A percentile compares a stretch with the other conserved stretches of the same genome.
Conservation (phyloP, 2,329 filamentous ascomycete genomes). For the Setomelanomma holmii region DNA sequence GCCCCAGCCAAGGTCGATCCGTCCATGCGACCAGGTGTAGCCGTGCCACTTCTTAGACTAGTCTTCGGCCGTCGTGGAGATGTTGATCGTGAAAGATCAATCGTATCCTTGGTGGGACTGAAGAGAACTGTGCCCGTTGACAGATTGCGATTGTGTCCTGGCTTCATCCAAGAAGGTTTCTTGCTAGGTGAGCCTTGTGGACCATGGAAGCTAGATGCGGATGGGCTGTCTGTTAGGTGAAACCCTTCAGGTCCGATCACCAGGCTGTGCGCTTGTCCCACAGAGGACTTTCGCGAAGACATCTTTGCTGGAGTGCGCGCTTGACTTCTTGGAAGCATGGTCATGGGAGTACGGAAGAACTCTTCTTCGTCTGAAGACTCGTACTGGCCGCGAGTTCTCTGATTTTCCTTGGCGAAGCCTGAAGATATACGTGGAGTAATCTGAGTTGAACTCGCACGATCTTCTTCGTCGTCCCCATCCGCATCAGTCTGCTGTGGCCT, state of each 20-base stretch:
- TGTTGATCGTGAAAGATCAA: slow-evolving; percentile 43
- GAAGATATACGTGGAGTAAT: slow-evolving; percentile 24
- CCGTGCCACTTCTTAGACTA: slow-evolving; percentile 41
- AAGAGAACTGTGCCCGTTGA: slow-evolving; percentile 87
- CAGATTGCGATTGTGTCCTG: slow-evolving; percentile 72
- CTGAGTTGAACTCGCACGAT: slow-evolving; percentile 40
- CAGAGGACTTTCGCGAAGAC: slow-evolving; percentile 19
- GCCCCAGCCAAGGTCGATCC: slow-evolving; percentile 31
- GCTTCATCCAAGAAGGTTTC: slow-evolving; percentile 25
- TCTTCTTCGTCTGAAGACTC: slow-evolving; percentile 51
- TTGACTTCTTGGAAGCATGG: slow-evolving; percentile 39
- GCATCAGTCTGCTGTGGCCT: slow-evolving; percentile 74
- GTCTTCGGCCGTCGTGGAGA: slow-evolving; percentile 41
- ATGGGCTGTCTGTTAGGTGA: slow-evolving; percentile 8
- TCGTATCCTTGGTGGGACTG: slow-evolving; percentile 64
- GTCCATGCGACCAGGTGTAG: slow-evolving; percentile 40
- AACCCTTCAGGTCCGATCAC: neutral
- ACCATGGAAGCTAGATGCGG: slow-evolving; percentile 44
- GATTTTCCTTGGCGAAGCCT: slow-evolving; percentile 35
- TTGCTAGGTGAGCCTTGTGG: slow-evolving; percentile 39
- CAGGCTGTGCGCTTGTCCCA: neutral
- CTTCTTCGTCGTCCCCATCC: slow-evolving; percentile 85
- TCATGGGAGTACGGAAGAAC: slow-evolving; percentile 54
- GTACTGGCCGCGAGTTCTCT: slow-evolving; percentile 29
- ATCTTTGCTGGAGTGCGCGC: slow-evolving; percentile 26